Conservation (phyloP, 2,329 filamentous ascomycete genomes). For the Fusarium sublunatum region DNA sequence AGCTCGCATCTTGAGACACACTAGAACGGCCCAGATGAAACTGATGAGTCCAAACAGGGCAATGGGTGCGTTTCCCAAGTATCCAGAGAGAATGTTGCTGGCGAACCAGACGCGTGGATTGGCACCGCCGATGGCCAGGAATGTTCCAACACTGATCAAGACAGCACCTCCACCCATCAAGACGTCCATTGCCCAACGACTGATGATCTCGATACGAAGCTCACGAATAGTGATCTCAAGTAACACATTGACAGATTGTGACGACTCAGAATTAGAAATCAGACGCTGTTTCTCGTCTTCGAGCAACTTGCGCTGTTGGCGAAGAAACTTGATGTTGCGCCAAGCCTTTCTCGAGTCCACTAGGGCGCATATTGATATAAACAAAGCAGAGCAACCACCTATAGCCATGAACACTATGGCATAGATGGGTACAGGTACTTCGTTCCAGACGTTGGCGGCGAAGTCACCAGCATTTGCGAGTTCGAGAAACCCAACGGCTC, state of each 20-base stretch:
- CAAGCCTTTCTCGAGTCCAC: conserved; percentile 57
- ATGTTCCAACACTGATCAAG: conserved; percentile 62
- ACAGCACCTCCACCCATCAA: conserved; percentile 62
- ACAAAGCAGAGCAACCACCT: conserved; percentile 60
- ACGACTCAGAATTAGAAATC: conserved; percentile 5
- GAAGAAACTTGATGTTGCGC: conserved; percentile 59
- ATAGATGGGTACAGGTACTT: conserved; percentile 60
- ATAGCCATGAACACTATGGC: conserved; percentile 64
- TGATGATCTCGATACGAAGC: conserved; percentile 61
- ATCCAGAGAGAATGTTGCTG: conserved; percentile 66
- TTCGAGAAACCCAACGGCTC: conserved; percentile 62
- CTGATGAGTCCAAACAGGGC: conserved; percentile 63
- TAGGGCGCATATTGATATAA: conserved; percentile 59
- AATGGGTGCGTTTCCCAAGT: conserved; percentile 63
- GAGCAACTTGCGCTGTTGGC: conserved; percentile 54
- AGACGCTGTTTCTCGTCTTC: conserved; percentile 32
- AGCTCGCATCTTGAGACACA: conserved; percentile 54
- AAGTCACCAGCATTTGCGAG: conserved; percentile 67
- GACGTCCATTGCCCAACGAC: conserved; percentile 63
- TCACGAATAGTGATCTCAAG: conserved; percentile 61
- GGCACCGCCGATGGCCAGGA: conserved; percentile 64
- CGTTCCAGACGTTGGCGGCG: conserved; percentile 68
- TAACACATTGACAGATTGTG: conserved; percentile 50
- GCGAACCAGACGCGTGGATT: conserved; percentile 55
- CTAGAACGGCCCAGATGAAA: conserved; percentile 58